Percentiles rank a stretch among this genome's conserved stretches.
Conservation (phyloP, 805 yeast genomes). For the Grigorovia humatica region DNA sequence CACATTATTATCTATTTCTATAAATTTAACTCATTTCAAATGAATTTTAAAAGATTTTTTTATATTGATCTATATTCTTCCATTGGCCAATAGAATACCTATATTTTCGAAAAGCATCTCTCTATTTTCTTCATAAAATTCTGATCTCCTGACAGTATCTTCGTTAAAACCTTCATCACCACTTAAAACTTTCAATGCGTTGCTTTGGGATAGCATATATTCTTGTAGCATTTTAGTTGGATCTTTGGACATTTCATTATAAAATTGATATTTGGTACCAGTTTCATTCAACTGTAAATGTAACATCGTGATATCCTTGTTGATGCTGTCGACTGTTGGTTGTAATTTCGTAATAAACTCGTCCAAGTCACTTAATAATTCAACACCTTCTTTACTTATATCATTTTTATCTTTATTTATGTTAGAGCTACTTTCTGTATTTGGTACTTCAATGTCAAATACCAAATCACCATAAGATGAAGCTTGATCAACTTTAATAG, state of each 20-base stretch:
- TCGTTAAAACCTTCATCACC: slow-evolving; percentile 88
- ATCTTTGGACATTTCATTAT: slow-evolving; percentile 57
- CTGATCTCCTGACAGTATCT: slow-evolving; percentile 76
- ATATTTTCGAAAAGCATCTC: slow-evolving; percentile 71
- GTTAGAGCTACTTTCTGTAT: slow-evolving; percentile 5
- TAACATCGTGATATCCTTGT: slow-evolving; percentile 33
- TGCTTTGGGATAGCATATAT: slow-evolving; percentile 72
- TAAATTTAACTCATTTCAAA: no score
- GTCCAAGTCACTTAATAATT: slow-evolving; percentile 22
- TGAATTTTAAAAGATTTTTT: no score
- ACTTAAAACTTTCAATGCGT: slow-evolving; percentile 72
- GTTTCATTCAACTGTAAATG: slow-evolving; percentile 43
- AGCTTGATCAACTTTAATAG: slow-evolving; percentile 64
- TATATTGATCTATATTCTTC: slow-evolving; percentile 18
- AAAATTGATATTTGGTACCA: slow-evolving; percentile 67
- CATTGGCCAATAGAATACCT: slow-evolving; percentile 50
- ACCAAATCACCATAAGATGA: slow-evolving; percentile 73
- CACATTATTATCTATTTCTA: no score
- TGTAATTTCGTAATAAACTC: slow-evolving; percentile 27
- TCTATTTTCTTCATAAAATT: slow-evolving; percentile 58
- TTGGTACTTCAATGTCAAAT: slow-evolving; percentile 61
- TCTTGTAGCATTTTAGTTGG: slow-evolving; percentile 67
- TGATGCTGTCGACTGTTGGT: slow-evolving; percentile 33
- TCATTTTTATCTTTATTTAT: slow-evolving; percentile 14
- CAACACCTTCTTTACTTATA: slow-evolving; percentile 23